Conservation (phyloP, 371 early-diverging fungal species). For the Haplosporangium sp. region DNA sequence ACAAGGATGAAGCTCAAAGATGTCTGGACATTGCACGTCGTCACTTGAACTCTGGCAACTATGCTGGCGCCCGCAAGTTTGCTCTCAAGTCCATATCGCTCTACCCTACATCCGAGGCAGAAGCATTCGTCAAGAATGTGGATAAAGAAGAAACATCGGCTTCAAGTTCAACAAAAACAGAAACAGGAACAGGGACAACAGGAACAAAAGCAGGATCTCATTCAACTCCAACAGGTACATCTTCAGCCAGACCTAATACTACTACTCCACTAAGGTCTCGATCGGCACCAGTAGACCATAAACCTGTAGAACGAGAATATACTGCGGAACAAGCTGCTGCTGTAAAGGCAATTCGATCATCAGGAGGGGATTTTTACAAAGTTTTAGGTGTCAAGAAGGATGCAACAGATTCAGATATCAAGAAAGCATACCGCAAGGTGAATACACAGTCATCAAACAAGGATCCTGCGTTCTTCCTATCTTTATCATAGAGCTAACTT, state of each 20-base stretch:
- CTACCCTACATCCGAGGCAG: conserved; percentile 78
- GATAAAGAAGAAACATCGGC: conserved; percentile 36
- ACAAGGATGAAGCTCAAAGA: conserved; percentile 89
- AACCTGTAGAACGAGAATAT: conserved; percentile 67
- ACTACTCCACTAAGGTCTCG: conserved; percentile 32
- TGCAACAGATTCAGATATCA: conserved; percentile 90
- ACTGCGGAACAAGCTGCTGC: conserved; percentile 85
- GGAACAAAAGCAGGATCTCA: conserved; percentile 15
- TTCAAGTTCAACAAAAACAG: conserved; percentile 17
- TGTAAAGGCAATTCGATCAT: conserved; percentile 80
- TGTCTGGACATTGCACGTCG: conserved; percentile 84
- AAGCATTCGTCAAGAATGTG: conserved; percentile 65
- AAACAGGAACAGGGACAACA: conserved; percentile 15
- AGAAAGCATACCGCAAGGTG: conserved; percentile 97
- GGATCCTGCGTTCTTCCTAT: background rate
- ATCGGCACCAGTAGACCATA: conserved; percentile 34
- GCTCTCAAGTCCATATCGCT: conserved; percentile 85
- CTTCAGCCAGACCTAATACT: conserved; percentile 32
- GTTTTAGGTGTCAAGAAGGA: conserved; percentile 86
- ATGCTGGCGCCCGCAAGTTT: conserved; percentile 79
- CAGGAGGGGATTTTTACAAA: conserved; percentile 89
- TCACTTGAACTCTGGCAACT: conserved; percentile 73
- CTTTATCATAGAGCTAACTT: background rate
- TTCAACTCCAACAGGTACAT: conserved; percentile 25
- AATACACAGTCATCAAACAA: background rate